A percentile compares a stretch with the other conserved stretches of the same genome.
These are phyloP conservation scores for Stentor roeselii DNA, from an alignment of 73 alveolate genomes.

Conservation along the genomic window DNA sequence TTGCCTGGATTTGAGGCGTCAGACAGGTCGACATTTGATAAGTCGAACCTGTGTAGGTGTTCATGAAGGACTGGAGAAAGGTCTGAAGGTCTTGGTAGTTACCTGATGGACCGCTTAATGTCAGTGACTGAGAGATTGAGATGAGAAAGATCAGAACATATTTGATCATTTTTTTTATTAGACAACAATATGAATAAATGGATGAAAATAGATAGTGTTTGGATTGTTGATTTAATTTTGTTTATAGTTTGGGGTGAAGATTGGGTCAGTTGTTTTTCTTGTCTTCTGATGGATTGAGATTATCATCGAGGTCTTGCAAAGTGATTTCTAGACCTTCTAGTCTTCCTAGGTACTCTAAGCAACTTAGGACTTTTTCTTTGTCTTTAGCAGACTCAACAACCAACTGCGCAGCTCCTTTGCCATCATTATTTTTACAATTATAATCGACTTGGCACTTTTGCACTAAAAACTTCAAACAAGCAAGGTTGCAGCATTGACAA, in stretches of 20 bases:
- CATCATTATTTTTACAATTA: background rate
- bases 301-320: too few species aligned
- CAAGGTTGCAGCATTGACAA: background rate
- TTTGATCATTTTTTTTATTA: too few species aligned
- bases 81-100: background rate
- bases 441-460: background rate
- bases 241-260: too few species aligned
- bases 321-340: too few species aligned
- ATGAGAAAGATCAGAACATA: too few species aligned
- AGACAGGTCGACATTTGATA: background rate
- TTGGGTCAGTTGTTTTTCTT: too few species aligned
- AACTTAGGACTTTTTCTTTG: background rate
- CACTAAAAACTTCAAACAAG: background rate
- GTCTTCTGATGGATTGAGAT: too few species aligned
- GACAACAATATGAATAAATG: too few species aligned
- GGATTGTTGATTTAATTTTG: too few species aligned
- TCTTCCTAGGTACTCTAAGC: background rate
- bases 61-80: background rate
- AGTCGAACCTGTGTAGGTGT: background rate
- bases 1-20: background rate
- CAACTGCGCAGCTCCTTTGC: background rate
- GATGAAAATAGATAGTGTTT: too few species aligned
- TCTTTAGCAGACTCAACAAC: background rate
- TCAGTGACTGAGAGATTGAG: too few species aligned
- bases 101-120: too few species aligned